Conservation (phyloP, 2,329 filamentous ascomycete genomes). For the Akanthomyces lecanii region DNA sequence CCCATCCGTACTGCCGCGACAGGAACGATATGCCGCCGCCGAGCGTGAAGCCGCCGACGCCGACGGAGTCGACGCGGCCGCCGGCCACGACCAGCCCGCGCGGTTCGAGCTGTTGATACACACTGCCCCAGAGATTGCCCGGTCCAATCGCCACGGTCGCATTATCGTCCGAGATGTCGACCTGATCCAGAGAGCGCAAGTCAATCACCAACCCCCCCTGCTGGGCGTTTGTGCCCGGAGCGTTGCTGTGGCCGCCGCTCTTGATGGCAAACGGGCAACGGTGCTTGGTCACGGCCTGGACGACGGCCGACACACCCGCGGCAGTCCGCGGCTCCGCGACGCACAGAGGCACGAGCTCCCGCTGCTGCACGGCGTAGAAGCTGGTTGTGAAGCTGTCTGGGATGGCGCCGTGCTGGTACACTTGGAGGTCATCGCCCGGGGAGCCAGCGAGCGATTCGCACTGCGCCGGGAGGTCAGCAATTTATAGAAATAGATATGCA, state of each 20-base stretch:
- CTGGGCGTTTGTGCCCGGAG: background rate
- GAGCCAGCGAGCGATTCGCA: background rate
- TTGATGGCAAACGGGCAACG: conserved; percentile 3
- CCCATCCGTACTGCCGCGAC: conserved; percentile 36
- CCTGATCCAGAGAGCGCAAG: background rate
- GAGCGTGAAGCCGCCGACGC: conserved; percentile 6
- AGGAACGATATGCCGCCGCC: conserved; percentile 40
- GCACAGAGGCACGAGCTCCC: background rate
- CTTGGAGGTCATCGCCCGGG: background rate
- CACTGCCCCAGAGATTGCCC: background rate
- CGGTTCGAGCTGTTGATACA: background rate
- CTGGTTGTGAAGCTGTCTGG: background rate
- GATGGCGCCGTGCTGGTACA: background rate
- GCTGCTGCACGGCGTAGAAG: conserved; percentile 9
- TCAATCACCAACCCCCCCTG: background rate
- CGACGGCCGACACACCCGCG: background rate
- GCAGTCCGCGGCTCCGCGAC: background rate
- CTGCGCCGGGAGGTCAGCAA: background rate
- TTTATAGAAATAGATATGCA: no score
- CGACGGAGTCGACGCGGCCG: background rate
- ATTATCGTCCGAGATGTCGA: background rate
- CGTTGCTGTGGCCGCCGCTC: conserved; percentile 6
- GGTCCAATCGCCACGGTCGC: background rate
- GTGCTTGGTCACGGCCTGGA: background rate
- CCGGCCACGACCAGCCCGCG: background rate